These are phyloP conservation scores for Mycena leptocephala DNA, from an alignment of 768 basidiomycete genomes.

Conservation along the genomic window DNA sequence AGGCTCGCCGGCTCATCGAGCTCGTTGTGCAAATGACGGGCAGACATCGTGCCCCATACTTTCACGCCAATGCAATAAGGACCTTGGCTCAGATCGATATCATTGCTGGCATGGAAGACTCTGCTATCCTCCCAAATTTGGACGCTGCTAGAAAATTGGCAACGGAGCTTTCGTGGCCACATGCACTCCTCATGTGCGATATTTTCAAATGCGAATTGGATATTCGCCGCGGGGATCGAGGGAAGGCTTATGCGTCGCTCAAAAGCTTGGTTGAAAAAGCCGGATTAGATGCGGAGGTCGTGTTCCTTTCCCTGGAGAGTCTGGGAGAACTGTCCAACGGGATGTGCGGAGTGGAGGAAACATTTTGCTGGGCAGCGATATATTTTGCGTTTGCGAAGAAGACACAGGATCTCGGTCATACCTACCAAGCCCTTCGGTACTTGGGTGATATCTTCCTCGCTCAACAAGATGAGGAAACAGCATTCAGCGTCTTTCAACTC, in stretches of 20 bases:
- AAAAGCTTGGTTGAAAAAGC: background rate
- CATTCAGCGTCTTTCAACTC: background rate
- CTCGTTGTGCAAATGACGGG: background rate
- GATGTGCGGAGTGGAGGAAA: background rate
- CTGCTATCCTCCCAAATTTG: background rate
- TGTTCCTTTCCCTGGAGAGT: background rate
- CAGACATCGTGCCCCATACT: background rate
- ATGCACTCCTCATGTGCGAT: background rate
- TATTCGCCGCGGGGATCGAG: background rate
- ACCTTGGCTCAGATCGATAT: background rate
- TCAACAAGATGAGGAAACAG: background rate
- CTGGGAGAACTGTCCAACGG: background rate
- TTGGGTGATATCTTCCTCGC: slow-evolving; percentile 2
- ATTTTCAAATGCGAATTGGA: background rate
- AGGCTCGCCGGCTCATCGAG: background rate
- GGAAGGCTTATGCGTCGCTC: background rate
- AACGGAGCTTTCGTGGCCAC: background rate
- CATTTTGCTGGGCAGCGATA: background rate
- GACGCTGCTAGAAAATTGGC: background rate
- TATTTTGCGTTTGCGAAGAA: slow-evolving; percentile 2
- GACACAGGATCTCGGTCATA: background rate
- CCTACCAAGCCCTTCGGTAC: background rate
- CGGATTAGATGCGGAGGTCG: background rate
- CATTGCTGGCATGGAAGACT: background rate
- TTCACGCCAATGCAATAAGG: background rate